Percentiles rank a stretch among this genome's conserved stretches.
These are phyloP conservation scores for Flaveria floridana DNA, from an alignment of 140 eudicot genomes.

Conservation along the genomic window DNA sequence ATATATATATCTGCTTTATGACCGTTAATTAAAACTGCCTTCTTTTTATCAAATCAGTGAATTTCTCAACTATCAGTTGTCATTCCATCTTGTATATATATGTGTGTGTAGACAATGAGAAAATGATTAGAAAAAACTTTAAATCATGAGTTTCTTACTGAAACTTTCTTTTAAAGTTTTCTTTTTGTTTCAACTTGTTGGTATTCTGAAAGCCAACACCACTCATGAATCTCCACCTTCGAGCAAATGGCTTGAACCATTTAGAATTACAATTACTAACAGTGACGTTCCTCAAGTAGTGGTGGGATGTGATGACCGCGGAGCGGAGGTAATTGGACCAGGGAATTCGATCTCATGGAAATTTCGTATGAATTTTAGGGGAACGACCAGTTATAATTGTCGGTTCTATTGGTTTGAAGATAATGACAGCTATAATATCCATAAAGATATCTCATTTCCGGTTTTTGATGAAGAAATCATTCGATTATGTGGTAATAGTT, in stretches of 20 bases:
- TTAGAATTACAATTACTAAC: constrained; percentile 23
- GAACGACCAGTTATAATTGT: constrained; percentile 13
- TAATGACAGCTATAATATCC: neutral
- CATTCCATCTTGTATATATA: neutral
- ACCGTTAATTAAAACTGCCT: neutral
- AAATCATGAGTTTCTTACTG: neutral
- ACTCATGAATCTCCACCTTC: neutral
- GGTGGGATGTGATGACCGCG: constrained; percentile 20
- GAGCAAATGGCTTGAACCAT: constrained; percentile 30
- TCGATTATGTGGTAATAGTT: neutral
- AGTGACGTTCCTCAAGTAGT: constrained; percentile 8
- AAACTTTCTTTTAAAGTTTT: neutral
- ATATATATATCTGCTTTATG: neutral
- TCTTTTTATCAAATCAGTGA: neutral
- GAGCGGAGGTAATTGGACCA: neutral
- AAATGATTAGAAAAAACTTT: neutral
- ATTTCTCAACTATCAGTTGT: neutral
- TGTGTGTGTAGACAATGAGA: neutral
- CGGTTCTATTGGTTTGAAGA: constrained; percentile 15
- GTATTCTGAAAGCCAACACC: neutral
- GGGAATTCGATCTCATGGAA: constrained; percentile 10
- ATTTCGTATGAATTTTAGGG: constrained; percentile 14
- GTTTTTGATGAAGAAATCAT: constrained; percentile 10
- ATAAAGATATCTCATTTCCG: neutral
- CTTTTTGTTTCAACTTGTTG: neutral